phyloP scores from a whole-genome alignment of 1,139 yeast genomes.

The Pichia sp. region DNA sequence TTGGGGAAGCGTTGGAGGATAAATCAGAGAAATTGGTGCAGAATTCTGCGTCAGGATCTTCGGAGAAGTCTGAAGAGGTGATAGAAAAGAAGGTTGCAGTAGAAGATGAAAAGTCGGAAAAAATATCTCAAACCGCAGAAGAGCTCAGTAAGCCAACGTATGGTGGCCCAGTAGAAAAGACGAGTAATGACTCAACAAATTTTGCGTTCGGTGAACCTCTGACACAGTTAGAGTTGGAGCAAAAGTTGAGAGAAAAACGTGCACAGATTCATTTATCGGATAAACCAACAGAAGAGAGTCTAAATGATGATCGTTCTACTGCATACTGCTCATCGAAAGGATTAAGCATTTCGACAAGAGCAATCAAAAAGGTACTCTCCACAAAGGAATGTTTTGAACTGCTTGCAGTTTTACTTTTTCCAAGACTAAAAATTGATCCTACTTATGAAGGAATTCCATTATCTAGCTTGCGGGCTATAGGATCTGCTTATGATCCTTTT shows the following conservation, averaged over 20 bases:
- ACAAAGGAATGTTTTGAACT: constrained; percentile 18
- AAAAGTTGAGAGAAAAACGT: background rate
- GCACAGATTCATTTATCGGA: background rate
- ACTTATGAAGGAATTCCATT: constrained; percentile 6
- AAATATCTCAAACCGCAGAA: no score
- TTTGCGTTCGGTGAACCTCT: background rate
- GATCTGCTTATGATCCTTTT: constrained; percentile 22
- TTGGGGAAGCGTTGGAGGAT: no score
- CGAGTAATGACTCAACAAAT: no score
- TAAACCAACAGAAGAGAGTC: background rate
- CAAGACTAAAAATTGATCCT: constrained; percentile 12
- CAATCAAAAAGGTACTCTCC: constrained; percentile 17
- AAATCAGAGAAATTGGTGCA: no score
- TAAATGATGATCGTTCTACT: constrained; percentile 12
- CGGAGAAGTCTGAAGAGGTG: no score
- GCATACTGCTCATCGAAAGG: constrained; percentile 18
- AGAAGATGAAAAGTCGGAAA: no score
- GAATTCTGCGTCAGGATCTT: no score
- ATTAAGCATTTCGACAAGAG: constrained; percentile 13
- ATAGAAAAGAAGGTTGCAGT: no score
- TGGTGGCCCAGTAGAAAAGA: no score
- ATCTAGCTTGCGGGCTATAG: constrained; percentile 8
- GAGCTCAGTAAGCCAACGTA: no score
- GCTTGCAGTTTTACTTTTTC: constrained; percentile 20
- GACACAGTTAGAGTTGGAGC: background rate